Evolutionary conservation across 306 rosid genomes (phyloP).

Genomic region (Medicago ruthenica): DNA sequence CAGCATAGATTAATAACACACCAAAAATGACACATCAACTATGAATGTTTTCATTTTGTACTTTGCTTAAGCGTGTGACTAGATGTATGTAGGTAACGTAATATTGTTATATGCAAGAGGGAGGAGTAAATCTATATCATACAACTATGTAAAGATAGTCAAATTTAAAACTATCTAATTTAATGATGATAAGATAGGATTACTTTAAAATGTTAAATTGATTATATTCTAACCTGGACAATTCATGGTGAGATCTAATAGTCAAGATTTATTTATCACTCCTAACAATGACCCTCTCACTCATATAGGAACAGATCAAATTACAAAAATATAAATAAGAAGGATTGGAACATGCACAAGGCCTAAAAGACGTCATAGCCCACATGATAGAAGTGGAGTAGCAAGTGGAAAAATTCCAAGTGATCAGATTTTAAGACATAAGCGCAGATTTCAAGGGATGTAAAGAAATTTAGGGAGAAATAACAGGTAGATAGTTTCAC

Average conservation of each 20-base stretch:
- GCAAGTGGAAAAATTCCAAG: background rate
- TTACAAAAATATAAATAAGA: background rate
- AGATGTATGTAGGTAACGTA: background rate
- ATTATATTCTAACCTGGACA: background rate
- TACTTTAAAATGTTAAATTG: background rate
- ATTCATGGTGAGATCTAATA: constrained; percentile 4
- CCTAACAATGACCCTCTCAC: constrained; percentile 4
- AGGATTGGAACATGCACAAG: background rate
- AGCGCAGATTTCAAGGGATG: background rate
- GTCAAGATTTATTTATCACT: background rate
- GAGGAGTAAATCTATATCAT: background rate
- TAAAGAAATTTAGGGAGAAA: background rate
- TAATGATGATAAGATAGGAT: background rate
- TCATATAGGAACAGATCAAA: background rate
- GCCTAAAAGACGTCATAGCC: background rate
- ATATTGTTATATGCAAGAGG: background rate
- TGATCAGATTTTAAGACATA: background rate
- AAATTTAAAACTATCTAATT: background rate
- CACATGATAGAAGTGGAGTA: background rate
- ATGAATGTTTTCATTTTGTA: background rate
- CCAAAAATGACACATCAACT: constrained; percentile 31
- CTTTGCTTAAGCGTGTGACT: background rate
- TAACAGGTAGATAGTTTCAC: background rate
- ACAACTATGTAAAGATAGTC: constrained; percentile 3
- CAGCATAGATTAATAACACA: constrained; percentile 21